Base-by-base conservation (phyloP, 192 early-diverging fungal genomes). In the Coemansia sp. region DNA sequence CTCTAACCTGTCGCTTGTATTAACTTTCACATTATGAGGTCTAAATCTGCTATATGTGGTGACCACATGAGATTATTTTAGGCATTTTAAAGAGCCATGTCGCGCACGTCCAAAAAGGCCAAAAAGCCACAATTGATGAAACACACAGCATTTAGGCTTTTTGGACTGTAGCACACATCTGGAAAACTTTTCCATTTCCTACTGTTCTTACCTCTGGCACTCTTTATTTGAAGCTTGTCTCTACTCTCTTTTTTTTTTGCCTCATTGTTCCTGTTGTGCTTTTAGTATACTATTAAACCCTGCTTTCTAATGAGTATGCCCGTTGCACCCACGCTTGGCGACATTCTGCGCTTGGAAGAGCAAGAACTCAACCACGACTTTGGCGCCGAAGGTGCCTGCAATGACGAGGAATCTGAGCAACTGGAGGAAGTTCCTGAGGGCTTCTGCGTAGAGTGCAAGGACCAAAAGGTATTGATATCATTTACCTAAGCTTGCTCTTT, bases 401-500 rank as follows among this genome's bases (percentile, higher is more conserved):
- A 23, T 14, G 74, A 70, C 27, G 54, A 27, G 7, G 10, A 10
- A 25, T 2, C 1, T 7, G 56, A 49, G 12, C 63, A 64, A 41
- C 63, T 60, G 30, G 74, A 78, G 25, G 78, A 74, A 22, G 75
- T 84, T 9, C 83, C 73, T 5, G 80, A 86, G 25, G 94, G 93
- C 18, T 92, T 89, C 49, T 96, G 94, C 72, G 88, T 96, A 49
- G 94, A 96, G 67, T 96, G 94, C 82, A 88, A 84, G 65, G 90
- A 91, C 76, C 90, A 91, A 65, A 57, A 77, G 74, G 84, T 78
- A 82, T 62, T 27, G 41, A n/a, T 23, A 57, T 1, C 22, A 30
- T 68, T 12, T 26, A 6, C 38, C 38, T 6, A 7, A 9, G 18
- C 31, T 49, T 56, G 12, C 38, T 53, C 27, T 22, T 26, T 52